Evolutionary conservation across 129 eudicot species (phyloP).

Genomic region (Dittrichia graveolens): DNA sequence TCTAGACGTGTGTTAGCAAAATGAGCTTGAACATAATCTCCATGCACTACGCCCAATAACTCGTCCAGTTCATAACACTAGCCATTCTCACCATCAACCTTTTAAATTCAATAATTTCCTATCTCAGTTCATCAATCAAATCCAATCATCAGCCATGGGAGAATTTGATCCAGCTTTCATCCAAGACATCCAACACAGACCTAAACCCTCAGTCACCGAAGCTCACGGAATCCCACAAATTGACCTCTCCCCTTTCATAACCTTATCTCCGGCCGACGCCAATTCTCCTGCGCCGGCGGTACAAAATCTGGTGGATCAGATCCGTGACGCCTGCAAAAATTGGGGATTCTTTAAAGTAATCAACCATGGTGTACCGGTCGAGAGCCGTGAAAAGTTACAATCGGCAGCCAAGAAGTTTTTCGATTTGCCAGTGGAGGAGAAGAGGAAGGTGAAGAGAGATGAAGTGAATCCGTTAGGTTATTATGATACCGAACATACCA

Average conservation of each 20-base stretch:
- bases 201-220: conserved; percentile 49
- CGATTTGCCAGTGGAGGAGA: conserved; percentile 47
- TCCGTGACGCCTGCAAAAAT: conserved; percentile 49
- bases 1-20: too few species aligned
- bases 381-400: conserved; percentile 37
- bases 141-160: conserved; percentile 11
- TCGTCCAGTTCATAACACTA: too few species aligned
- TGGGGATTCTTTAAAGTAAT: conserved; percentile 84
- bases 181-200: conserved; percentile 75
- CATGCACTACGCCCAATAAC: too few species aligned
- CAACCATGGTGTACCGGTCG: conserved; percentile 55
- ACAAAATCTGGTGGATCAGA: conserved; percentile 37
- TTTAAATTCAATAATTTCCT: not conserved
- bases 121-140: not conserved
- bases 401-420: conserved; percentile 49
- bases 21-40: too few species aligned
- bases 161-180: conserved; percentile 64
- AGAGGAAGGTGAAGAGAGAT: conserved; percentile 57
- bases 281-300: not conserved
- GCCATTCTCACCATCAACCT: not conserved
- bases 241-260: conserved; percentile 44
- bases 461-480: conserved; percentile 57
- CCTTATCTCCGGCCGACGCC: not conserved
- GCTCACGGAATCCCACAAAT: conserved; percentile 59
- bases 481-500: conserved; percentile 61